Conservation (phyloP, 495 filamentous ascomycete species). For the Lasiosphaeria ovina region DNA sequence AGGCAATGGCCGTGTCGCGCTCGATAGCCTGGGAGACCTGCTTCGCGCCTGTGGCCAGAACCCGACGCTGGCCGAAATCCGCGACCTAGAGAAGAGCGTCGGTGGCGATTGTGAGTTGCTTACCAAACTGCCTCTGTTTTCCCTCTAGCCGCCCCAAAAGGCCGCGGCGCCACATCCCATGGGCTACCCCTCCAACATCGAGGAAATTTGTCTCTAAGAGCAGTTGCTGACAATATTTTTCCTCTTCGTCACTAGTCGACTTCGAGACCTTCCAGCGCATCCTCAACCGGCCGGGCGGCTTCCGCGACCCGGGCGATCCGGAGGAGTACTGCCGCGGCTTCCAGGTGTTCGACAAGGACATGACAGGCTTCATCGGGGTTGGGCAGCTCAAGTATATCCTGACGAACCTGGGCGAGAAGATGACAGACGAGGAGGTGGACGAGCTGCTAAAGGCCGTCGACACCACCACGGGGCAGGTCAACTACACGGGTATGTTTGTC, state of each 20-base stretch:
- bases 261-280: conserved; percentile 95
- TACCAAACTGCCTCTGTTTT: background rate
- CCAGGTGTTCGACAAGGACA: conserved; percentile 99
- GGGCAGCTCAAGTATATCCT: conserved; percentile 95
- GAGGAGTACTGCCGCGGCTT: conserved; percentile 98
- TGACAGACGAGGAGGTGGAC: conserved; percentile 97
- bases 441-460: conserved; percentile 97
- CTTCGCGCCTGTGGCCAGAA: conserved; percentile 97
- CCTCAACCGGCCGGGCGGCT: conserved; percentile 94
- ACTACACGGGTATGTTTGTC: conserved; percentile 75
- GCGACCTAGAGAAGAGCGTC: conserved; percentile 80
- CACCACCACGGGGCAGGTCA: conserved; percentile 89
- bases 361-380: conserved; percentile 95
- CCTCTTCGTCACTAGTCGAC: conserved; percentile 62
- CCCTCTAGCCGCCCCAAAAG: background rate
- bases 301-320: conserved; percentile 95
- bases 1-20: conserved; percentile 82
- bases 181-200: background rate
- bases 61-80: conserved; percentile 87
- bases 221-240: background rate
- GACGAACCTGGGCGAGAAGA: conserved; percentile 96
- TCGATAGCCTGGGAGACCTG: conserved; percentile 86
- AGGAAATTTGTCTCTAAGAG: background rate
- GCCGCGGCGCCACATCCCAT: background rate
- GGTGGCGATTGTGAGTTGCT: conserved; percentile 77